Conservation (phyloP, 305 asterid genomes). For the Withania somnifera region DNA sequence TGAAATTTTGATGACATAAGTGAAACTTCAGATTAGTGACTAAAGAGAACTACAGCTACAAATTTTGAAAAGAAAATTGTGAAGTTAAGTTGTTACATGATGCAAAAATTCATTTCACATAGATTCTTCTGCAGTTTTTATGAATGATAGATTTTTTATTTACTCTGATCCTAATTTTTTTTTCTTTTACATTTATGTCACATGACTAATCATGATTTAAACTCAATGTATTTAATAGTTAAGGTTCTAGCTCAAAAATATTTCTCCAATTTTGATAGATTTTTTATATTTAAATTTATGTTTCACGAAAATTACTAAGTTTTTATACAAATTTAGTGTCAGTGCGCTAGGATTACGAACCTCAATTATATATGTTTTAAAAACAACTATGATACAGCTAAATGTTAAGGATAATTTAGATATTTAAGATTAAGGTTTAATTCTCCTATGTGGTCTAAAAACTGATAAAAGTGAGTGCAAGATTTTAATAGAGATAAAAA, state of each 20-base stretch:
- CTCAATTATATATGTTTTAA: neutral
- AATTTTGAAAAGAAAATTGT: neutral
- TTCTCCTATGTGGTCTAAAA: neutral
- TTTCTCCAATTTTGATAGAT: neutral
- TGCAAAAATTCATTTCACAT: neutral
- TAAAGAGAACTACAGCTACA: neutral
- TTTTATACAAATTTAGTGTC: too few relatives aligned
- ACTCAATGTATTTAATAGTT: neutral
- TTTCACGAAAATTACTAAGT: rapidly evolving
- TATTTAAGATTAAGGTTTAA: neutral
- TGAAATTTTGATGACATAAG: neutral
- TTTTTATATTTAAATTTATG: neutral
- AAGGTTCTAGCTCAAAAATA: neutral
- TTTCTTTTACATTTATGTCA: too few relatives aligned
- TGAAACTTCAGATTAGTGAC: neutral
- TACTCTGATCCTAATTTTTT: too few relatives aligned
- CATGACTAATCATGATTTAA: neutral
- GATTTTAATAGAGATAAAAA: neutral
- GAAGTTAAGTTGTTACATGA: neutral
- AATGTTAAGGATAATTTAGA: too few relatives aligned
- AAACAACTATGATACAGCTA: neutral
- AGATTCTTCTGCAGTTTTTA: neutral
- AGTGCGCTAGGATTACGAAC: too few relatives aligned
- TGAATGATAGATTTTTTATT: too few relatives aligned
- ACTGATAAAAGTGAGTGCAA: neutral